Base-by-base conservation (phyloP, 331 rosid species). In the Acacia pycnantha region DNA sequence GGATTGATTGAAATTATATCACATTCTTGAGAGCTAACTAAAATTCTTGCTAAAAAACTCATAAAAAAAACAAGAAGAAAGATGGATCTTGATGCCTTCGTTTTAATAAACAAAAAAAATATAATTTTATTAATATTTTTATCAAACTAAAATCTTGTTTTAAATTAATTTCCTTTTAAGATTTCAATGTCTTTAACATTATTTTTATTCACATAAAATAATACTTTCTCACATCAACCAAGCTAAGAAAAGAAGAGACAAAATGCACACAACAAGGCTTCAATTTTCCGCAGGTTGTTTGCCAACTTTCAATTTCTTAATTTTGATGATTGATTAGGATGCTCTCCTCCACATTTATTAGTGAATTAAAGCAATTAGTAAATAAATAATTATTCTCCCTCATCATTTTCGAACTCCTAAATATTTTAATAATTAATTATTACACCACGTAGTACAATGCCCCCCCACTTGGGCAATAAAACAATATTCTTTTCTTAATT, bases 191-290 rank as follows among this genome's bases (percentile, higher is more conserved):
- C 26, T 27, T 11, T 13, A 61, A 24, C 37, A 33, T 33, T 13
- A 11, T 27, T 62, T 54, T 62, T 27, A 62, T 12, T 24, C 33
- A 31, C 41, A 15, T 15, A 15, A 65, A 15, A 31, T 56, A 56
- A n/a, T 56, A n/a, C 8, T n/a, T 56, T 56, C 11, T 56, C 8
- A 5, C 33, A 15, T 14, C 13, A 8, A 18, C 47, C 2, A 37
- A 21, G 22, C 48, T 24, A 67, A 48, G 74, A 82, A 43, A 43
- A 43, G 59, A 83, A 56, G 79, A 76, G 47, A 81, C 91, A 72
- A 16, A 33, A 79, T 83, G 85, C 86, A 76, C 70, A 79, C 29
- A 72, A 73, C 64, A 80, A 81, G 70, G 85, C 79, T 66, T 79
- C 11, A 68, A 31, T 21, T 67, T 76, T 46, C 48, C 61, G 71